Conservation (phyloP, 371 early-diverging fungal species). For the Syncephalis fuscata region DNA sequence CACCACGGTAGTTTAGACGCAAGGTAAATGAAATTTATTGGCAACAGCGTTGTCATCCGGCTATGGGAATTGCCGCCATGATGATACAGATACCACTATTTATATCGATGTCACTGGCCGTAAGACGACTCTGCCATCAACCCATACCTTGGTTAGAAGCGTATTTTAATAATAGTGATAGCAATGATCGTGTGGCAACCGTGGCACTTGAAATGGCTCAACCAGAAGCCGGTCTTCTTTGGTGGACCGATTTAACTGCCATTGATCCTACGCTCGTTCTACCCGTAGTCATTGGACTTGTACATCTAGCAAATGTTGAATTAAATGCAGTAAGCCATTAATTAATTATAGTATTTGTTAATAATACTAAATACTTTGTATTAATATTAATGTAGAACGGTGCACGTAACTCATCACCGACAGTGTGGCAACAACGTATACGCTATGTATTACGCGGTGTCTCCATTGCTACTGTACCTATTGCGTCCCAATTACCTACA, state of each 20-base stretch:
- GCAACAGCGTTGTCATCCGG: conserved; percentile 37
- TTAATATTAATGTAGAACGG: conserved; percentile 25
- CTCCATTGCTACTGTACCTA: conserved; percentile 41
- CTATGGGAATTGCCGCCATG: conserved; percentile 41
- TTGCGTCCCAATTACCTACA: conserved; percentile 54
- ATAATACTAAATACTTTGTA: conserved; percentile 16
- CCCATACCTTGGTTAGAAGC: conserved; percentile 32
- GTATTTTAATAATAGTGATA: conserved; percentile 1
- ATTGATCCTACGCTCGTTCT: conserved; percentile 54
- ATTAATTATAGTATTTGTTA: not conserved
- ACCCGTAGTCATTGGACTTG: conserved; percentile 47
- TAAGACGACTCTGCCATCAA: conserved; percentile 44
- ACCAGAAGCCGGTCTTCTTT: conserved; percentile 22
- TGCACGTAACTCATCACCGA: conserved; percentile 23
- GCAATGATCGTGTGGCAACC: conserved; percentile 14
- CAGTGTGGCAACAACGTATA: conserved; percentile 20
- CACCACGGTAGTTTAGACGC: conserved; percentile 27
- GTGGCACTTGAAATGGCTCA: conserved; percentile 33
- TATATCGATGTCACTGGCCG: conserved; percentile 43
- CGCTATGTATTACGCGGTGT: conserved; percentile 34
- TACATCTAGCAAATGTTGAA: conserved; percentile 51
- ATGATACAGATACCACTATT: conserved; percentile 65
- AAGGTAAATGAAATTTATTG: conserved; percentile 39
- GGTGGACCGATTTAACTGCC: conserved; percentile 49
- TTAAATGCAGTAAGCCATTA: conserved; percentile 14